Conservation (phyloP, 2,329 filamentous ascomycete genomes). For the Coleophoma crateriformis region DNA sequence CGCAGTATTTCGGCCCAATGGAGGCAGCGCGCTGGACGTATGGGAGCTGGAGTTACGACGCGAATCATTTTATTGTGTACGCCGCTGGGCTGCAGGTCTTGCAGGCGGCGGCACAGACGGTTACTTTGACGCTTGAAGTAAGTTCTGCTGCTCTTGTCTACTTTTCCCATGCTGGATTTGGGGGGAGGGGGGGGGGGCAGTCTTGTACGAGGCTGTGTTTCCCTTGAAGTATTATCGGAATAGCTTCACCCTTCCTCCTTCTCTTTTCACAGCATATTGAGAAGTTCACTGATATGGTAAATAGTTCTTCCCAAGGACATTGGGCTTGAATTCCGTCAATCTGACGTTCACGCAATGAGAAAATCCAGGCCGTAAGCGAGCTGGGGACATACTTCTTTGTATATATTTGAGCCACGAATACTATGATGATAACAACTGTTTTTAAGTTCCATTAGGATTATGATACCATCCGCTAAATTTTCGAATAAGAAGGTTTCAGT, state of each 20-base stretch:
- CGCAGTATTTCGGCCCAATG: conserved; percentile 43
- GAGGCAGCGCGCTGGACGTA: conserved; percentile 46
- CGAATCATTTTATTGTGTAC: conserved; percentile 38
- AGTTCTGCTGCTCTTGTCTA: background rate
- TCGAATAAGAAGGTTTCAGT: too few species aligned
- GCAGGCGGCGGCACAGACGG: conserved; percentile 34
- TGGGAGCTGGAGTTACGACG: conserved; percentile 43
- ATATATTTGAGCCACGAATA: too few species aligned
- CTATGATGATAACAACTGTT: too few species aligned
- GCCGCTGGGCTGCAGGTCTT: conserved; percentile 39
- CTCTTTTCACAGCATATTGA: background rate
- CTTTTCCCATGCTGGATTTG: too few species aligned
- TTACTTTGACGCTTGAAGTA: conserved; percentile 41
- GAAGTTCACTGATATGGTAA: background rate
- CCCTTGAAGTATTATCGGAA: too few species aligned
- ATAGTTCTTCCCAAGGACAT: conserved; percentile 46
- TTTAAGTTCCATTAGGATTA: too few species aligned
- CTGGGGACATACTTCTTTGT: too few species aligned
- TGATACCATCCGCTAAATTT: too few species aligned
- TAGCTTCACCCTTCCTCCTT: background rate
- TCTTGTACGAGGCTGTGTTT: too few species aligned
- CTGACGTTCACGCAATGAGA: conserved; percentile 32
- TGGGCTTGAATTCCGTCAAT: conserved; percentile 38
- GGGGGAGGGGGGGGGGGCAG: too few species aligned
- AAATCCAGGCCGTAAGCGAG: too few species aligned